Evolutionary conservation across 2,329 filamentous ascomycete species (phyloP), one percentile per base, ranked within the genome.

Genomic region (Sporothrix humicola): DNA sequence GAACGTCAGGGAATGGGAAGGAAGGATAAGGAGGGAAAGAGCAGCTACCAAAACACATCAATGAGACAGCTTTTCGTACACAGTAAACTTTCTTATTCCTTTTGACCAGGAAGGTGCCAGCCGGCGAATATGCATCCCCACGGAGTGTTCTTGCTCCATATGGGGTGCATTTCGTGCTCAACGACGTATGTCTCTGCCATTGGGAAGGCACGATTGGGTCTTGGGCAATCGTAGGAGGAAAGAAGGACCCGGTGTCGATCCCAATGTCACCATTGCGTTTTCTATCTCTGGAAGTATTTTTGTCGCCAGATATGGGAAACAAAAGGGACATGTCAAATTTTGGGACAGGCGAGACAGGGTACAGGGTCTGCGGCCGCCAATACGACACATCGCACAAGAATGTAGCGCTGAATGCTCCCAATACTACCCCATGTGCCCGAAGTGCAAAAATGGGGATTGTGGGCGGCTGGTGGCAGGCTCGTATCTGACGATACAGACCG

Each of bases 191-290:
- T 37, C 31, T 37, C 23, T 52, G n/a, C 44, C 15, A 31, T n/a
- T 37, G 26, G 56, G 69, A 63, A 72, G 48, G 69, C 42, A 65
- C 69, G 69, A 72, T 65, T 46, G 20, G 61, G 68, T 46, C n/a
- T 8, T 56, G 56, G 42, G 15, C 54, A n/a, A 52, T 46, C 44
- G 44, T 42, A 42, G 52, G 56, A 52, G 46, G 70, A 63, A 65
- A 65, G 58, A 66, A 31, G 26, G 59, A 48, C 44, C 58, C 31
- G 37, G 46, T 66, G 71, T 42, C 71, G 71, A 72, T 72, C 71
- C 44, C 48, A 72, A 72, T 72, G 71, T 72, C 59, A 63, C 71
- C 46, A 26, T 23, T 44, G 46, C 31, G 23, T 17, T 66, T 66
- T 12, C 46, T 42, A 8, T 17, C n/a, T 26, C 23, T 42, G 20